phyloP scores from a whole-genome alignment of 768 basidiomycete genomes.

The Fomitopsis serialis region DNA sequence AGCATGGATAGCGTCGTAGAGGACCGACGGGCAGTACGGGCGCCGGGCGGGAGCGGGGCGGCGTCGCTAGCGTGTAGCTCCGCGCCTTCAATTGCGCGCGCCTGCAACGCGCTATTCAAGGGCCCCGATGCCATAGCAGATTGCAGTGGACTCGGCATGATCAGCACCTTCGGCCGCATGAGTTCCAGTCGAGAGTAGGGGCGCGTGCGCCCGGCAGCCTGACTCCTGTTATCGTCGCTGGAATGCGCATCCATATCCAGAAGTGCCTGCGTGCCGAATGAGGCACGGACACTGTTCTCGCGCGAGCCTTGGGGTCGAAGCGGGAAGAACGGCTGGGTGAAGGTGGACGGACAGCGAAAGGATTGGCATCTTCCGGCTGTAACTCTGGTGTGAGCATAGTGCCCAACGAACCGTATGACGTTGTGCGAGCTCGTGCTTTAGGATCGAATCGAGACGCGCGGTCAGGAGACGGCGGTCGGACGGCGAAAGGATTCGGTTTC shows the following conservation, averaged over 20 bases:
- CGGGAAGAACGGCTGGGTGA: constrained; percentile 35
- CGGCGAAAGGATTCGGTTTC: constrained; percentile 26
- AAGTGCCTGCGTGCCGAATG: constrained; percentile 60
- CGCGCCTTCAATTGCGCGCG: constrained; percentile 50
- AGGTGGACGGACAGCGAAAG: constrained; percentile 30
- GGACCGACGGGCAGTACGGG: constrained; percentile 49
- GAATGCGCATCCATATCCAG: constrained; percentile 37
- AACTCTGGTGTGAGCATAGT: constrained; percentile 28
- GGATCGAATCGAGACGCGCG: constrained; percentile 41
- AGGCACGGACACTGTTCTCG: constrained; percentile 39
- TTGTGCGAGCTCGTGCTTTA: constrained; percentile 39
- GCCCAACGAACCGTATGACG: constrained; percentile 47
- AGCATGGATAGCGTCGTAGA: constrained; percentile 33
- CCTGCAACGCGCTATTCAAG: constrained; percentile 3
- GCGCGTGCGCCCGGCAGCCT: constrained; percentile 42
- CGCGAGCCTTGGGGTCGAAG: constrained; percentile 37
- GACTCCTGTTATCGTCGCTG: constrained; percentile 22
- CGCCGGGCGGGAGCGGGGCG: constrained; percentile 72
- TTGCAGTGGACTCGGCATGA: constrained; percentile 91
- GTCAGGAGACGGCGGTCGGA: constrained; percentile 29
- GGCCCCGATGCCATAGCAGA: constrained; percentile 28
- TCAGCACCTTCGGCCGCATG: constrained; percentile 84
- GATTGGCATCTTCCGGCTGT: constrained; percentile 21
- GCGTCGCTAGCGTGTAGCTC: constrained; percentile 55
- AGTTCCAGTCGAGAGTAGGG: constrained; percentile 73